phyloP scores from a whole-genome alignment of 1,284 basidiomycete genomes.

The Boletellus sp. region DNA sequence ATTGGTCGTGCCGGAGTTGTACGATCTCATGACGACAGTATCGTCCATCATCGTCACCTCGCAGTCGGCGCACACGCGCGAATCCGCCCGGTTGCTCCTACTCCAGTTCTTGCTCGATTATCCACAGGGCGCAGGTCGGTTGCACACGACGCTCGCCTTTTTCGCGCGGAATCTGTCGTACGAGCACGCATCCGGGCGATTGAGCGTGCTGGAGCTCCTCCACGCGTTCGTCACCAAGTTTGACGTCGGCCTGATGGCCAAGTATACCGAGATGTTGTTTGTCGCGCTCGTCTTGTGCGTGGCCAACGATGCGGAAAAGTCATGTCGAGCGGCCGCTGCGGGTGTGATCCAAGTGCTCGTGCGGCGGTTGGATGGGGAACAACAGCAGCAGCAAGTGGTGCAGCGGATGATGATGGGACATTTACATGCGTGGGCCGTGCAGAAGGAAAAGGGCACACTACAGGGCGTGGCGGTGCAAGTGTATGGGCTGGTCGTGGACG shows the following conservation, averaged over 20 bases:
- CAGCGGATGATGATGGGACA: slow-evolving; percentile 53
- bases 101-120: slow-evolving; percentile 98
- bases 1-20: slow-evolving; percentile 94
- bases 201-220: slow-evolving; percentile 90
- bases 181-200: slow-evolving; percentile 84
- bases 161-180: slow-evolving; percentile 94
- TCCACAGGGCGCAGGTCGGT: slow-evolving; percentile 90
- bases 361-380: slow-evolving; percentile 52
- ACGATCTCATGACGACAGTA: slow-evolving; percentile 97
- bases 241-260: slow-evolving; percentile 68
- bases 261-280: slow-evolving; percentile 90
- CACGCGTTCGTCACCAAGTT: slow-evolving; percentile 86
- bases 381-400: slow-evolving; percentile 37
- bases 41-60: slow-evolving; percentile 92
- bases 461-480: slow-evolving; percentile 76
- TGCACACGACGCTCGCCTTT: slow-evolving; percentile 88
- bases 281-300: slow-evolving; percentile 89
- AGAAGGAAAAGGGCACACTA: slow-evolving; percentile 60
- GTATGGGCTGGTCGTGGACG: slow-evolving; percentile 76
- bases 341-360: slow-evolving; percentile 80
- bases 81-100: slow-evolving; percentile 84
- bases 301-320: slow-evolving; percentile 89
- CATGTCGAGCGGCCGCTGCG: slow-evolving; percentile 86
- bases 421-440: slow-evolving; percentile 78
- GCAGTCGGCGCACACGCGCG: slow-evolving; percentile 88